Evolutionary conservation across 345 rosid genomes (phyloP), one percentile per base, ranked within the genome.

Genomic region (Boechera divaricarpa): DNA sequence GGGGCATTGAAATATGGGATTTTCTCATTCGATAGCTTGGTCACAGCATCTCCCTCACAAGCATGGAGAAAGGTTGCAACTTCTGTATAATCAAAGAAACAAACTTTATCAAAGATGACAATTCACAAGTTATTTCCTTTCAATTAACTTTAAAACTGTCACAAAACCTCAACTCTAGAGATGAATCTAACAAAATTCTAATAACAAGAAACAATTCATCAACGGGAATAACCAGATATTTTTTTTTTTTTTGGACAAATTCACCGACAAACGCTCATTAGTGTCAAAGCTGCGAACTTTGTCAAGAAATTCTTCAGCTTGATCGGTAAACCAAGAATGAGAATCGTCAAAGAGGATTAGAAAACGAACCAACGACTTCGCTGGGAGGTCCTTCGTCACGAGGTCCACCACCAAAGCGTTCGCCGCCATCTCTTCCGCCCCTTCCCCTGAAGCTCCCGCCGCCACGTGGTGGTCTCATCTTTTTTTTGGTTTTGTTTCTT

Each of bases 21-120:
- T 76, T 92, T 91, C 86, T 86, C 97, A 51, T 84, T 82, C 1
- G 84, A 83, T 52, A 95, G 98, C 82, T 89, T 95, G 2, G 88
- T 85, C 76, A 95, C 99, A 1, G 97, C 98, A 45, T 95, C 99
- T n/a, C 97, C 98, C 81, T 95, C 99, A 10, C 96, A 89, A 1
- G 92, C 92, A 63, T 92, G 98, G 60, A 92, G 75, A 82, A 90
- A 95, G 0, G 96, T 66, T n/a, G 98, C 87, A 53, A 95, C 83
- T 87, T 95, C 98, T 96, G 47, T 79, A 89, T 86, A 89, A 58
- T 87, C 85, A 92, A 61, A n/a, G 82, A 94, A 67, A 92, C 11
- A 57, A 75, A 28, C 59, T 85, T 83, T 86, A 86, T 65, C 91
- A 97, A 9, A 88, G 73, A 87, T 45, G 90, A 88, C 85, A 11